Conservation (phyloP, 2,329 filamentous ascomycete genomes). For the Diaporthe destruens region DNA sequence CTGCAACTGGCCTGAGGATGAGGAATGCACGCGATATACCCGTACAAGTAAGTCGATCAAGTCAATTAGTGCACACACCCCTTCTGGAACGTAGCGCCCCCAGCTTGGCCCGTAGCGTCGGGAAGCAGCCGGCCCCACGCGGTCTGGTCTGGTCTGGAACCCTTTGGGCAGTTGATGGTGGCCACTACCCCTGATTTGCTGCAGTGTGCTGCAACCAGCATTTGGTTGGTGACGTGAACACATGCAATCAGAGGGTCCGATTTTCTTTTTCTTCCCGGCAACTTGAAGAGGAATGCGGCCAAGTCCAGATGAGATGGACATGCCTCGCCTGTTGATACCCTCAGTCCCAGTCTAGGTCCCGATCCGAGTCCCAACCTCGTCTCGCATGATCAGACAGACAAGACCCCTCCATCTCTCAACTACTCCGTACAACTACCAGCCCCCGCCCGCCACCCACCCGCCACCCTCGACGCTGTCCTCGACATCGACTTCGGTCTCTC, state of each 20-base stretch:
- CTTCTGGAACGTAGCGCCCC: constrained; percentile 1
- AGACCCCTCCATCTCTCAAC: not conserved
- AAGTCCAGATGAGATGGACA: constrained; percentile 16
- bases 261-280: not conserved
- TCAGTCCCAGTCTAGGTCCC: not conserved
- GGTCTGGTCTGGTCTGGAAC: constrained; percentile 18
- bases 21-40: too few relatives aligned
- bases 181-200: constrained; percentile 12
- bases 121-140: constrained; percentile 30
- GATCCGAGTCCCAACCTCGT: not conserved
- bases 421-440: not conserved
- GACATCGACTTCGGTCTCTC: not conserved
- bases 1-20: too few relatives aligned
- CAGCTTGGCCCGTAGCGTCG: constrained; percentile 22
- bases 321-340: not conserved
- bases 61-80: not conserved
- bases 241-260: constrained; percentile 6
- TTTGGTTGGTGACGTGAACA: constrained; percentile 11
- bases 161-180: not conserved
- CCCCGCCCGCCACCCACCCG: not conserved
- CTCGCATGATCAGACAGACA: not conserved
- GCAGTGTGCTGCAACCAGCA: constrained; percentile 17
- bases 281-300: constrained; percentile 24
- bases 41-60: too few relatives aligned
- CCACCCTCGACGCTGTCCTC: not conserved